Evolutionary conservation across 2,329 filamentous ascomycete genomes (phyloP).

Genomic region (Cladosporium sp.): DNA sequence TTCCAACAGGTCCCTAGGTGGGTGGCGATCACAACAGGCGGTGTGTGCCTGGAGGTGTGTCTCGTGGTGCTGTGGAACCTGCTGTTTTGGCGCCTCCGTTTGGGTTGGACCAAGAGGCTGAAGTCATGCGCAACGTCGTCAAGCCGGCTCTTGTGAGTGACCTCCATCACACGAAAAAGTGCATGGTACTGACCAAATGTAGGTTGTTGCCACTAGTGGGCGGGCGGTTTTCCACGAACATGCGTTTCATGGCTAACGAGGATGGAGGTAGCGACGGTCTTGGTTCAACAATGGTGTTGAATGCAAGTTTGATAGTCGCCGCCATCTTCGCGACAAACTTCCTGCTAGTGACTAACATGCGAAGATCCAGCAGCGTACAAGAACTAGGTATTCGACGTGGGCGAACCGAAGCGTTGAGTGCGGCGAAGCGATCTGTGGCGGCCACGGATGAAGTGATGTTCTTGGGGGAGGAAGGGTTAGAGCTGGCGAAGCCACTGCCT

Average conservation of each 20-base stretch:
- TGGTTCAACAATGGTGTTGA: background rate
- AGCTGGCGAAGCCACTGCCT: background rate
- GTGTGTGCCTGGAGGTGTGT: background rate
- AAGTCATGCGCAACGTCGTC: background rate
- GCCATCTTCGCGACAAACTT: background rate
- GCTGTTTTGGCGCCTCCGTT: background rate
- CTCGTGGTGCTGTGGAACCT: background rate
- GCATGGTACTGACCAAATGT: background rate
- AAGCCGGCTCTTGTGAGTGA: slow-evolving; percentile 7
- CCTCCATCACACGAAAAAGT: background rate
- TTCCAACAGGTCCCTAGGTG: background rate
- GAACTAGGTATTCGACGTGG: background rate
- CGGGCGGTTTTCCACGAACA: background rate
- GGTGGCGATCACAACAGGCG: background rate
- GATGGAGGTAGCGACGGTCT: background rate
- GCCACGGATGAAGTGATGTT: background rate
- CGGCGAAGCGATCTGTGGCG: no score
- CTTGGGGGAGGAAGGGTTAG: background rate
- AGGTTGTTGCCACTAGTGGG: background rate
- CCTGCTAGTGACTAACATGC: background rate
- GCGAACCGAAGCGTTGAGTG: background rate
- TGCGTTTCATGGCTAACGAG: background rate
- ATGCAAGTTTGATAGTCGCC: background rate
- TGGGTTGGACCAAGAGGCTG: slow-evolving; percentile 2
- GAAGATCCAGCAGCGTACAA: background rate